Evolutionary conservation across 345 rosid genomes (phyloP).

Genomic region (Aquilaria sinensis): DNA sequence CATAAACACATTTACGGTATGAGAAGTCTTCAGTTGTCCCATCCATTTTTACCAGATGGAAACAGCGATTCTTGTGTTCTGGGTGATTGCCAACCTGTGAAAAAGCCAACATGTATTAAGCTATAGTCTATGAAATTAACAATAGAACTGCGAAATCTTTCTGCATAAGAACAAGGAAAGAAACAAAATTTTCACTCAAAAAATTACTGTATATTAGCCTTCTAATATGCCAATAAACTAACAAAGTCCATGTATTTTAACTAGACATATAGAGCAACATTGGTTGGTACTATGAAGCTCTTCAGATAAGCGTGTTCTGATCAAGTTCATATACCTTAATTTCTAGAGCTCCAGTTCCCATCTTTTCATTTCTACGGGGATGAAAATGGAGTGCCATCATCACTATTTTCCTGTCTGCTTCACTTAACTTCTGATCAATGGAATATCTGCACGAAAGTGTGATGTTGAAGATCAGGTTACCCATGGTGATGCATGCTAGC

Average conservation of each 20-base stretch:
- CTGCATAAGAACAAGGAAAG: no score
- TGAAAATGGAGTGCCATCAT: slow-evolving; percentile 62
- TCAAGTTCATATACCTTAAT: slow-evolving; percentile 46
- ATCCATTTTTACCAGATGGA: slow-evolving; percentile 57
- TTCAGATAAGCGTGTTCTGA: no score
- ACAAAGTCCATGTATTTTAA: no score
- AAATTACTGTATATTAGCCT: no score
- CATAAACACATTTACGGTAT: slow-evolving; percentile 66
- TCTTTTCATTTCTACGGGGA: slow-evolving; percentile 66
- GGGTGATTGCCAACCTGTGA: slow-evolving; percentile 64
- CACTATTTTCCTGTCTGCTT: slow-evolving; percentile 37
- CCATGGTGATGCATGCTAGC: no score
- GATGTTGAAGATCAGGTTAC: no score
- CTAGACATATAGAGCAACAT: no score
- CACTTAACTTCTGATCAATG: slow-evolving; percentile 45
- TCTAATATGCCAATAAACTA: no score
- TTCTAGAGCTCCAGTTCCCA: slow-evolving; percentile 57
- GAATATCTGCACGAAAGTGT: slow-evolving; percentile 40
- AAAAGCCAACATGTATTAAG: not conserved
- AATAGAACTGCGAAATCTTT: no score
- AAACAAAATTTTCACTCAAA: no score
- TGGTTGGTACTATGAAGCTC: no score
- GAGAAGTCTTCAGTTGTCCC: slow-evolving; percentile 82
- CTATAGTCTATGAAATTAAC: no score
- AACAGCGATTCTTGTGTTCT: slow-evolving; percentile 54